A percentile compares a stretch with the other conserved stretches of the same genome.
These are phyloP conservation scores for Gentiana straminea DNA, from an alignment of 257 asterid species.

Conservation along the genomic window DNA sequence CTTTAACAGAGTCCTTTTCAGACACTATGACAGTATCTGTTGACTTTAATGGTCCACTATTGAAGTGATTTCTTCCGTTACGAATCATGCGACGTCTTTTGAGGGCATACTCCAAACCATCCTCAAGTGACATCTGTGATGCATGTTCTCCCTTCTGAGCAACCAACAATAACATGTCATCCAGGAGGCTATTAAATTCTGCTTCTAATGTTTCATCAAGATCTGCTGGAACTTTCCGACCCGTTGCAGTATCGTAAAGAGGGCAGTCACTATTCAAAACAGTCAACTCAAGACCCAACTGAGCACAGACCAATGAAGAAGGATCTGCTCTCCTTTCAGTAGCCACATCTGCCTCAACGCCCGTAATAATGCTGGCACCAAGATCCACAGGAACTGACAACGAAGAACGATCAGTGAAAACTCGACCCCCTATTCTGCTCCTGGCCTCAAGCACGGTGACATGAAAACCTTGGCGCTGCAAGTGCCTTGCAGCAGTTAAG, in stretches of 20 bases:
- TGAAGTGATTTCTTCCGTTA: conserved; percentile 18
- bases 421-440: conserved; percentile 95
- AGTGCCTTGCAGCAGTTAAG: conserved; percentile 90
- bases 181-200: conserved; percentile 83
- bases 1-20: conserved; percentile 20
- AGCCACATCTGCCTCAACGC: conserved; percentile 96
- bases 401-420: conserved; percentile 78
- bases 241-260: conserved; percentile 73
- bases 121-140: conserved; percentile 84
- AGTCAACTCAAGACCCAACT: conserved; percentile 90
- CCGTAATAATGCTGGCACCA: conserved; percentile 99
- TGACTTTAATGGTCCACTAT: conserved; percentile 20
- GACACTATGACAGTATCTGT: conserved; percentile 20
- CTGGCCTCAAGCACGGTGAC: conserved; percentile 90
- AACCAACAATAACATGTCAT: conserved; percentile 85
- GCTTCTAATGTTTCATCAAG: conserved; percentile 88
- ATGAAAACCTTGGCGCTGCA: conserved; percentile 86
- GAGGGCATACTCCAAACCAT: conserved; percentile 84
- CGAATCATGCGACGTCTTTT: conserved; percentile 39
- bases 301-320: conserved; percentile 88
- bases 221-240: conserved; percentile 78
- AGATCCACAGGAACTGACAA: conserved; percentile 98
- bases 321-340: conserved; percentile 99
- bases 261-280: conserved; percentile 97
- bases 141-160: conserved; percentile 89